These are phyloP conservation scores for Trichoderma oligosporum DNA, from an alignment of 2,329 filamentous ascomycete genomes.

Conservation along the genomic window DNA sequence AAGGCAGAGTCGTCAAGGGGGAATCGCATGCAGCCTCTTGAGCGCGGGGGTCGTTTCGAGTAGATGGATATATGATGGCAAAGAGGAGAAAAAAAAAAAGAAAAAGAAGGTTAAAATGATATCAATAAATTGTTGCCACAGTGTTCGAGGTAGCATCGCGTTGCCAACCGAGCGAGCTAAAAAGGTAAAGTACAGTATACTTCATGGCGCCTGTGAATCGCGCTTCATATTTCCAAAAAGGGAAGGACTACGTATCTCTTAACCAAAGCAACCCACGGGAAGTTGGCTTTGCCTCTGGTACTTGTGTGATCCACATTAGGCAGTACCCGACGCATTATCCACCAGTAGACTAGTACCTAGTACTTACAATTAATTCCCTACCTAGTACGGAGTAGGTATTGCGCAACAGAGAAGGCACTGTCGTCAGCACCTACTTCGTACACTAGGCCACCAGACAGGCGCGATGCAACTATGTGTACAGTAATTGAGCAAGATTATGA, in stretches of 20 bases:
- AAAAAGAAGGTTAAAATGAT: background rate
- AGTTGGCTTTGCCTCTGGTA: background rate
- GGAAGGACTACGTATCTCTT: conserved; percentile 11
- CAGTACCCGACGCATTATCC: conserved; percentile 3
- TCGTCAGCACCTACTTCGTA: too few species aligned
- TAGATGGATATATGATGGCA: background rate
- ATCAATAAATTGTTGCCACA: background rate
- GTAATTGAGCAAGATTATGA: too few species aligned
- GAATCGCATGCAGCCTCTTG: background rate
- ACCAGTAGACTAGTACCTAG: background rate
- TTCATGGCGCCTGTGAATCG: background rate
- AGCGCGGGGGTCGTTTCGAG: background rate
- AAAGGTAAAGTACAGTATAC: conserved; percentile 11
- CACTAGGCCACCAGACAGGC: too few species aligned
- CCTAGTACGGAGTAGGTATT: too few species aligned
- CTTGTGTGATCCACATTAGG: background rate
- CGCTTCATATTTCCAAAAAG: conserved; percentile 10
- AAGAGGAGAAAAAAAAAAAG: background rate
- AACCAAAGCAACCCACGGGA: background rate
- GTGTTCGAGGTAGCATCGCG: background rate
- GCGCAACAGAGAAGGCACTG: too few species aligned
- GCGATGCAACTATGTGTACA: too few species aligned
- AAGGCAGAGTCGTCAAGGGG: background rate
- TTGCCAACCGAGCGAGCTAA: too few species aligned
- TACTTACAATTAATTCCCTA: too few species aligned